Evolutionary conservation across 2,329 filamentous ascomycete genomes (phyloP).

Genomic region (Botrytis porri): DNA sequence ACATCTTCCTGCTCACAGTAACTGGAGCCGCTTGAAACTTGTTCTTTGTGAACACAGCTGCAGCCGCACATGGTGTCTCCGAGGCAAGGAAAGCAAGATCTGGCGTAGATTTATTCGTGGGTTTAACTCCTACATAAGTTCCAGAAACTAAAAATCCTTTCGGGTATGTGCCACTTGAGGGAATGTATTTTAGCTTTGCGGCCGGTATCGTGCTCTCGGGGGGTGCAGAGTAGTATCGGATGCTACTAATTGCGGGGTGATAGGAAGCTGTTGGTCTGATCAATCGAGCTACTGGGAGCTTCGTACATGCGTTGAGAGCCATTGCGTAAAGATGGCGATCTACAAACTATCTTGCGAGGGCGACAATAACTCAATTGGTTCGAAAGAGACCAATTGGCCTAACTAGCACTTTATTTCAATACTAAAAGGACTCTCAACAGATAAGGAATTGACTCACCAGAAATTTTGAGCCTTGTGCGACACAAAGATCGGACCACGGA

Average conservation of each 20-base stretch:
- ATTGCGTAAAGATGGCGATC: slow-evolving; percentile 25
- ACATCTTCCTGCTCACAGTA: slow-evolving; percentile 72
- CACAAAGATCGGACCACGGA: slow-evolving; percentile 12
- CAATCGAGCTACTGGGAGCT: slow-evolving; percentile 29
- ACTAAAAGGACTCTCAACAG: neutral
- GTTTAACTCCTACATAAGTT: slow-evolving; percentile 89
- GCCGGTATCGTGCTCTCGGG: slow-evolving; percentile 61
- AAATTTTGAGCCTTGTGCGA: slow-evolving; percentile 8
- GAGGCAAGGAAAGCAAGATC: slow-evolving; percentile 89
- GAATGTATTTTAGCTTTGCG: slow-evolving; percentile 87
- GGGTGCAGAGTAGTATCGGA: slow-evolving; percentile 57
- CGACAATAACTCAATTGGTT: neutral
- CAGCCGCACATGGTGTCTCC: slow-evolving; percentile 78
- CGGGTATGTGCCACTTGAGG: slow-evolving; percentile 80
- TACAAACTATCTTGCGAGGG: neutral
- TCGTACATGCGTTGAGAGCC: slow-evolving; percentile 32
- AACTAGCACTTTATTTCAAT: slow-evolving; percentile 5
- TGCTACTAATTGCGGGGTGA: slow-evolving; percentile 20
- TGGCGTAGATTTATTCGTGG: slow-evolving; percentile 84
- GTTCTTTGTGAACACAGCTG: slow-evolving; percentile 96
- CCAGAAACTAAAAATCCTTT: slow-evolving; percentile 85
- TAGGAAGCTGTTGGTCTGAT: slow-evolving; percentile 30
- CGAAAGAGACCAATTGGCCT: neutral
- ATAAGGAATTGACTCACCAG: slow-evolving; percentile 19
- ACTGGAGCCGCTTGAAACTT: slow-evolving; percentile 97